These are phyloP conservation scores for Lactarius quietus DNA, from an alignment of 768 basidiomycete species.

Conservation along the genomic window DNA sequence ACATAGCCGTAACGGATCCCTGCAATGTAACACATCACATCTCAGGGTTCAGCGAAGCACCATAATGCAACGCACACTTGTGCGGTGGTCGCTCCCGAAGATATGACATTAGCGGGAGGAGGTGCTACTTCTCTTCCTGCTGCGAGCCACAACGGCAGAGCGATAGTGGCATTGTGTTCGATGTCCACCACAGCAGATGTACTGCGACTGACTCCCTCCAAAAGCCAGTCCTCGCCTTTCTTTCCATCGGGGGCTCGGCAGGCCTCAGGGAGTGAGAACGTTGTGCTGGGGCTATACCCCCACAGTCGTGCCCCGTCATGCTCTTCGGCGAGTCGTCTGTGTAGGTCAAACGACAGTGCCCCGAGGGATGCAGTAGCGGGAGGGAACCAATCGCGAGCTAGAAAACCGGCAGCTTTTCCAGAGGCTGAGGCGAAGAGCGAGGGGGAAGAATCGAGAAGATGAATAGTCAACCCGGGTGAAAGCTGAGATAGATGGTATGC, in stretches of 20 bases:
- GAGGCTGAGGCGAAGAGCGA: conserved; percentile 38
- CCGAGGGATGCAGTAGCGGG: conserved; percentile 22
- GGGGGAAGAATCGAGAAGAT: conserved; percentile 40
- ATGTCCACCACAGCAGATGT: conserved; percentile 16
- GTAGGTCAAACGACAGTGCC: conserved; percentile 29
- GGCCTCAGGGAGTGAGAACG: conserved; percentile 30
- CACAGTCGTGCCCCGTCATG: conserved; percentile 38
- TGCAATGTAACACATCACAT: conserved; percentile 9
- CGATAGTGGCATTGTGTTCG: neutral
- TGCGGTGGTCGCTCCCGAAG: conserved; percentile 31
- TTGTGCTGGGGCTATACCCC: conserved; percentile 38
- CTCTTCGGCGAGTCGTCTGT: conserved; percentile 37
- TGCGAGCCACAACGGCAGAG: conserved; percentile 15
- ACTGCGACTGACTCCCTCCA: conserved; percentile 29
- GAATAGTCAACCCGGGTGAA: conserved; percentile 33
- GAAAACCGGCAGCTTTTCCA: conserved; percentile 38
- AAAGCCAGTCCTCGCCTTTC: conserved; percentile 32
- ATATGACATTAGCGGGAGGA: conserved; percentile 23
- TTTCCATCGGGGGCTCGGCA: neutral
- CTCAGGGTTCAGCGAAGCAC: neutral
- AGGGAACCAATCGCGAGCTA: conserved; percentile 38
- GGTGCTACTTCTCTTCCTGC: neutral
- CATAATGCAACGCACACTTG: conserved; percentile 33
- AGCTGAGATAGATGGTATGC: conserved; percentile 40
- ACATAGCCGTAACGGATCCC: conserved; percentile 33